A percentile compares a stretch with the other conserved stretches of the same genome.
phyloP scores from a whole-genome alignment of 352 stramenopile species.

The Pythium chondricola region DNA sequence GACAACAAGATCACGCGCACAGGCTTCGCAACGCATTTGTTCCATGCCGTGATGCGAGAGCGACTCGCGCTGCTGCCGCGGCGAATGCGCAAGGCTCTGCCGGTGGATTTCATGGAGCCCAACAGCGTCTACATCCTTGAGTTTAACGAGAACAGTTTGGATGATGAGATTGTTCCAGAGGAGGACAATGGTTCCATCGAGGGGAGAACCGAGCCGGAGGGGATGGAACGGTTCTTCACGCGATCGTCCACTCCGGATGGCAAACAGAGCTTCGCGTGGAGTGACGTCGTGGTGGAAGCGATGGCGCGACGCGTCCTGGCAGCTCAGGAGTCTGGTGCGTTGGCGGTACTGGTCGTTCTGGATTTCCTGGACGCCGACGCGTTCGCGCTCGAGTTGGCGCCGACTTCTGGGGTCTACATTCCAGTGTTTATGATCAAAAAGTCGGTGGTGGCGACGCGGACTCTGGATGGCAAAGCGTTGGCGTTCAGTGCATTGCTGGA shows the following conservation, averaged over 20 bases:
- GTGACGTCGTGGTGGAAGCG: slow-evolving; percentile 31
- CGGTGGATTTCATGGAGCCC: slow-evolving; percentile 17
- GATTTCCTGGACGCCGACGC: slow-evolving; percentile 51
- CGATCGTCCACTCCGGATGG: slow-evolving; percentile 16
- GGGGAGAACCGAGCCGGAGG: neutral
- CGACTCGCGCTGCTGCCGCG: slow-evolving; percentile 8
- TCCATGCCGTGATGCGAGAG: slow-evolving; percentile 37
- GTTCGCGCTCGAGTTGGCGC: slow-evolving; percentile 42
- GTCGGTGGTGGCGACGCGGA: slow-evolving; percentile 7
- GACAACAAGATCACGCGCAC: slow-evolving; percentile 11
- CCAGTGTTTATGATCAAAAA: slow-evolving; percentile 57
- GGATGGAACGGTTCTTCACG: slow-evolving; percentile 7
- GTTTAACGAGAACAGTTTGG: slow-evolving; percentile 13
- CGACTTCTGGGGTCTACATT: slow-evolving; percentile 57
- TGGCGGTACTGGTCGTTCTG: slow-evolving; percentile 54
- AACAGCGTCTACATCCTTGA: slow-evolving; percentile 16
- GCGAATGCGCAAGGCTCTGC: slow-evolving; percentile 14
- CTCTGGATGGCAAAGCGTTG: neutral
- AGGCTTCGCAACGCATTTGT: slow-evolving; percentile 53
- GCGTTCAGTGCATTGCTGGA: slow-evolving; percentile 25
- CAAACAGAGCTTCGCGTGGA: slow-evolving; percentile 8
- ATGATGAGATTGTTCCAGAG: neutral
- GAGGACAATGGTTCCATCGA: no score
- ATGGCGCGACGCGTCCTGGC: slow-evolving; percentile 47
- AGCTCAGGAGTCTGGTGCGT: slow-evolving; percentile 48